Percentiles rank a stretch among this genome's conserved stretches.
phyloP scores from a whole-genome alignment of 305 asterid genomes.

The Rubia tinctorum region DNA sequence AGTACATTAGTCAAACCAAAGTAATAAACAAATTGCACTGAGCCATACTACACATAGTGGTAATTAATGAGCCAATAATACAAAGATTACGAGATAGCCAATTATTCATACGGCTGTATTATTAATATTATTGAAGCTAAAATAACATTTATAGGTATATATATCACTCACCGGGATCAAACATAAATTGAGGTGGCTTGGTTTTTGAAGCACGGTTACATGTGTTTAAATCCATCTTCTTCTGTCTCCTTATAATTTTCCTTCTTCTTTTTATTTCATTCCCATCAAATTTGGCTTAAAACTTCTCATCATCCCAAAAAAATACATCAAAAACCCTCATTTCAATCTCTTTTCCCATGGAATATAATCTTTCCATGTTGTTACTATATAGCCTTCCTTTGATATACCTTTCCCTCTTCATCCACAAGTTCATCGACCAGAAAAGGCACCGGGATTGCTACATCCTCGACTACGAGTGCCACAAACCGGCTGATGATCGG shows the following conservation, averaged over 20 bases:
- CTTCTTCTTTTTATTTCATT: constrained; percentile 4
- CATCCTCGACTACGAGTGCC: constrained; percentile 73
- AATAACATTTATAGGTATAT: constrained; percentile 9
- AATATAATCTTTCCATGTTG: constrained; percentile 18
- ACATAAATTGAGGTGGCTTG: constrained; percentile 1
- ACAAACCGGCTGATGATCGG: constrained; percentile 56
- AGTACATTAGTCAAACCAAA: too few species aligned
- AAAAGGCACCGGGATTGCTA: constrained; percentile 46
- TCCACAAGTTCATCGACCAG: constrained; percentile 27
- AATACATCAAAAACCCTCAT: neutral
- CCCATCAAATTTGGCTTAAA: neutral
- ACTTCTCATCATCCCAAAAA: neutral
- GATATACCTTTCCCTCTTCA: constrained; percentile 31
- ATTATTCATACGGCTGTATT: constrained; percentile 7
- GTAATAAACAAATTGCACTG: too few species aligned
- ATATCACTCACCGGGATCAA: constrained; percentile 22
- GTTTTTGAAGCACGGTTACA: constrained; percentile 24
- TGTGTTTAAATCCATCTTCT: constrained; percentile 8
- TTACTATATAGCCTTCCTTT: constrained; percentile 31
- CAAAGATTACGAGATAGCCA: constrained; percentile 8
- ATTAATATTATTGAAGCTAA: constrained; percentile 7
- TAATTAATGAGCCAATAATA: neutral
- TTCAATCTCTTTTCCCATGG: constrained; percentile 29
- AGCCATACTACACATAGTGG: too few species aligned
- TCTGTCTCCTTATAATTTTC: constrained; percentile 16